phyloP scores from a whole-genome alignment of 129 eudicot genomes.

The Deinandra increscens region DNA sequence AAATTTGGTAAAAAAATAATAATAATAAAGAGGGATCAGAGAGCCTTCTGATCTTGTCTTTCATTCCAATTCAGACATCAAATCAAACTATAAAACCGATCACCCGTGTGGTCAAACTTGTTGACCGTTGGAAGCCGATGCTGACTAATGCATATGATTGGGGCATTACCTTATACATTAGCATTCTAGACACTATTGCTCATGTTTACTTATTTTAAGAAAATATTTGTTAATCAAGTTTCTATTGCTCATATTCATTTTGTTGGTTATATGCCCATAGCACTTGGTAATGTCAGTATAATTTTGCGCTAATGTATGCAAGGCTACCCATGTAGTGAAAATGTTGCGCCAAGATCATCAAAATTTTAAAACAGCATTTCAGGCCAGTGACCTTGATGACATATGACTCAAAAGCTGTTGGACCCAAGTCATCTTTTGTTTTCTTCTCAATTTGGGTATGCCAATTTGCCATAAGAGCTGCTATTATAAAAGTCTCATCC shows the following conservation, averaged over 20 bases:
- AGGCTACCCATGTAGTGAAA: background rate
- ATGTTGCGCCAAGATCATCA: background rate
- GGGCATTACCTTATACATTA: background rate
- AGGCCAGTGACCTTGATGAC: no score
- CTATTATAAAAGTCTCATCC: no score
- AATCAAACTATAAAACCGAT: slow-evolving; percentile 92
- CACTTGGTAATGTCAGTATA: background rate
- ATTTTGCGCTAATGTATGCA: background rate
- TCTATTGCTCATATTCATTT: no score
- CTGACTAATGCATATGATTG: slow-evolving; percentile 72
- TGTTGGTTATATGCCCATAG: background rate
- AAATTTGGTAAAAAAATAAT: background rate
- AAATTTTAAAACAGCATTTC: background rate
- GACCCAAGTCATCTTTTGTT: no score
- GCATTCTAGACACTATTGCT: background rate
- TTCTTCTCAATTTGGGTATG: no score
- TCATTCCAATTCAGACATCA: slow-evolving; percentile 99
- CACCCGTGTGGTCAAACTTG: slow-evolving; percentile 94
- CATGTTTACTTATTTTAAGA: background rate
- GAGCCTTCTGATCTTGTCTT: slow-evolving; percentile 93
- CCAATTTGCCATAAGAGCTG: no score
- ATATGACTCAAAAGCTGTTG: no score
- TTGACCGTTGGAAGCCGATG: slow-evolving; percentile 98
- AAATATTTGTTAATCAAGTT: no score
- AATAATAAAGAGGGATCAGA: slow-evolving; percentile 41